Evolutionary conservation across 176 grass and related monocot species (phyloP).

Genomic region (Bromus sterilis): DNA sequence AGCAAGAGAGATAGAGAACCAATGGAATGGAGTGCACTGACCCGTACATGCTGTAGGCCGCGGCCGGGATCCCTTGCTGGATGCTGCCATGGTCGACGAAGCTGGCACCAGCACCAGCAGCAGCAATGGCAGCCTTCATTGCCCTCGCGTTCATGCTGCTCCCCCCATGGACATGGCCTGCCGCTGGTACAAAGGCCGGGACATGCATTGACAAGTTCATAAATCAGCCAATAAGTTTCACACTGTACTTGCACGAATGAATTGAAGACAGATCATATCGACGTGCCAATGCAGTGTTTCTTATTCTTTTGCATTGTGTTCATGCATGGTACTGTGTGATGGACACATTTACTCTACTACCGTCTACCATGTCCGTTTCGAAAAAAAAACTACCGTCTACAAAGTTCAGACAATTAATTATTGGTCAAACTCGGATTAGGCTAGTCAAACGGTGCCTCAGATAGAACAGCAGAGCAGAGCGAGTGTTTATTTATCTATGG

Average conservation of each 20-base stretch:
- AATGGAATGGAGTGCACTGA: neutral
- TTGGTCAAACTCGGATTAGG: neutral
- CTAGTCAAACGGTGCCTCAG: neutral
- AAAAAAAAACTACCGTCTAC: too few species aligned
- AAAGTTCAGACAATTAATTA: neutral
- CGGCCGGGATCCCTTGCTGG: conserved; percentile 37
- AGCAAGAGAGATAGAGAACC: neutral
- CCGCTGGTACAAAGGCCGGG: neutral
- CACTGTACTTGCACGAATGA: neutral
- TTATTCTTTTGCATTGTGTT: neutral
- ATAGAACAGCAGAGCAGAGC: neutral
- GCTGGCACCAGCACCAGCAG: conserved; percentile 23
- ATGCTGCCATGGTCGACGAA: conserved; percentile 34
- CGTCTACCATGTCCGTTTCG: too few species aligned
- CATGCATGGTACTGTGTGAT: neutral
- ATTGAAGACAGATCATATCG: neutral
- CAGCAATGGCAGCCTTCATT: conserved; percentile 26
- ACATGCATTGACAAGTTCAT: neutral
- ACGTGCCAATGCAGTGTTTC: neutral
- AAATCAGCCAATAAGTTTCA: neutral
- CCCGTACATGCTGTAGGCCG: conserved; percentile 36
- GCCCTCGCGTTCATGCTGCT: conserved; percentile 28
- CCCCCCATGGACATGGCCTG: conserved; percentile 16
- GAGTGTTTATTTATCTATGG: neutral
- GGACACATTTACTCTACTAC: neutral